phyloP scores from a whole-genome alignment of 2,329 filamentous ascomycete genomes.

The Phaeosphaeria sp. region DNA sequence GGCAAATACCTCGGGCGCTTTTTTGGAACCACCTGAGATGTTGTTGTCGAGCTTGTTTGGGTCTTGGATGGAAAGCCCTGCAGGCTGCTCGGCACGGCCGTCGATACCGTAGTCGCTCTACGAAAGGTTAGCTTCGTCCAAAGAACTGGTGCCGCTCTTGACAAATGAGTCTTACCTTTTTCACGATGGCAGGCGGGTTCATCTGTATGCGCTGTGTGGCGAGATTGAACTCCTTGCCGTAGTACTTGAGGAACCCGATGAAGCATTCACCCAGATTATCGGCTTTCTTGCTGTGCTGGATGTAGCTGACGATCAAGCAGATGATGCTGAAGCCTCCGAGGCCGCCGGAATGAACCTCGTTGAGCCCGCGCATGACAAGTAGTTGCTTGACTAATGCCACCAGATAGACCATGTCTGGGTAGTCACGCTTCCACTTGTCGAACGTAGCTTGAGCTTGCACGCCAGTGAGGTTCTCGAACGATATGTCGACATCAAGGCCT shows the following conservation, averaged over 20 bases:
- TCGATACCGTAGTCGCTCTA: slow-evolving; percentile 35
- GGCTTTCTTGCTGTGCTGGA: slow-evolving; percentile 67
- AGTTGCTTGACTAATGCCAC: slow-evolving; percentile 93
- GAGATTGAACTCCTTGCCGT: slow-evolving; percentile 82
- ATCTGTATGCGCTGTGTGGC: slow-evolving; percentile 75
- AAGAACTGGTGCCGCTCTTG: background rate
- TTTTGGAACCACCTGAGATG: slow-evolving; percentile 83
- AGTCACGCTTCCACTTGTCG: slow-evolving; percentile 76
- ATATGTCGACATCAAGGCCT: slow-evolving; percentile 86
- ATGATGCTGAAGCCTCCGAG: slow-evolving; percentile 94
- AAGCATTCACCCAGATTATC: slow-evolving; percentile 78
- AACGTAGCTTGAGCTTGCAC: slow-evolving; percentile 83
- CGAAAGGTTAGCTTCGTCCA: slow-evolving; percentile 9
- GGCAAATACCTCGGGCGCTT: slow-evolving; percentile 71
- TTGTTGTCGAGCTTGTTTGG: slow-evolving; percentile 87
- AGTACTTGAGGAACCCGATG: slow-evolving; percentile 87
- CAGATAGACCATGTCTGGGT: slow-evolving; percentile 84
- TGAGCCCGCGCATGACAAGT: slow-evolving; percentile 84
- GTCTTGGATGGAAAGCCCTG: slow-evolving; percentile 86
- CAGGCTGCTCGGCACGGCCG: slow-evolving; percentile 41
- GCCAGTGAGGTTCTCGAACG: slow-evolving; percentile 90
- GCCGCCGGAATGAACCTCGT: slow-evolving; percentile 89
- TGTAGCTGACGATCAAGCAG: slow-evolving; percentile 87
- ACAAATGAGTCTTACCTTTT: slow-evolving; percentile 67
- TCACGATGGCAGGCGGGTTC: slow-evolving; percentile 72